Base-by-base conservation (phyloP, 75 land plant species). In the Sequoiadendron giganteum region DNA sequence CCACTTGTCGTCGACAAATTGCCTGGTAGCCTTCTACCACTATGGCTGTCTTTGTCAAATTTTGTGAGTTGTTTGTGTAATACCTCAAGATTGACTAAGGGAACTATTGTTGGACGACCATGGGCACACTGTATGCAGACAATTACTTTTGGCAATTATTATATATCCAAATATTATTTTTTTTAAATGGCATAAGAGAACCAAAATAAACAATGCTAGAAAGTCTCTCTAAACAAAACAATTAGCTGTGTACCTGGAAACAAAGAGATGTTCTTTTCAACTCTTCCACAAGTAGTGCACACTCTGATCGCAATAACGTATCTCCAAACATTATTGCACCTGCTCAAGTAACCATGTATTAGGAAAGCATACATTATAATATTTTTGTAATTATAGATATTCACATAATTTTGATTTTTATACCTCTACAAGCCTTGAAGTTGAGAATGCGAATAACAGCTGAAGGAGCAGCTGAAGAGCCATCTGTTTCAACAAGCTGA, bases 291-390 rank as follows among this genome's bases (percentile, higher is more conserved):
- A 98, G 91, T 49, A 97, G 93, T 65, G 95, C 89, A 85, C 99
- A 98, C 72, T 98, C 99, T 68, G 96, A 94, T 86, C 92, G 99
- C 42, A 98, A 90, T 86, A 98, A 87, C 28, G 90, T 11, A 87
- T 98, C 99, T 28, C 99, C 99, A 93, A 98, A 98, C 99, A 98
- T 98, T n/a, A 98, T 98, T 30, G 99, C 99, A 90, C 99, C 99
- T 98, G 56, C 30, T 85, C 38, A 52, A 85, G 65, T 18, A 85
- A 15, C 14, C 38, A 49, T 49, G 48, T 32, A 55, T 36, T 13
- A 85, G 43, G 32, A 79, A 45, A 45, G 56, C 56, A 56, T 3
- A 85, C 15, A 56, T 9, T 32, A 25, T 4, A 18, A 85, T 30
- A 65, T 3, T 85, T 14, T 85, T 49, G 34, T 52, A 85, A 85